phyloP scores from a whole-genome alignment of 2,329 filamentous ascomycete genomes.

The Coniochaeta sp. region DNA sequence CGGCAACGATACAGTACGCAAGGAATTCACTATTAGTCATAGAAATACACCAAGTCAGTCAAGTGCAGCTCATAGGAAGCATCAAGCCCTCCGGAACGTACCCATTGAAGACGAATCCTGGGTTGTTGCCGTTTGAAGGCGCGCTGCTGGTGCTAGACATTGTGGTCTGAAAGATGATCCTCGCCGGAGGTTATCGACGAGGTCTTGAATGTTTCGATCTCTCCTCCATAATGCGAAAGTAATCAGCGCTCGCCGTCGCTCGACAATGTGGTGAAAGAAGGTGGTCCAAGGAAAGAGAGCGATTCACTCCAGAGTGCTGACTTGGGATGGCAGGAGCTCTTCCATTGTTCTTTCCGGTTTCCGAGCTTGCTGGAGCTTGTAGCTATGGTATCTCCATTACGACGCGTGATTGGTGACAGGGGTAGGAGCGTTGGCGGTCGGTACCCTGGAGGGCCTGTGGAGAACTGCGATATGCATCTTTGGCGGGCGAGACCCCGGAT shows the following conservation, averaged over 20 bases:
- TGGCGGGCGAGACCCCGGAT: background rate
- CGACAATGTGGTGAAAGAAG: background rate
- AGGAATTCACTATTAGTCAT: constrained; percentile 12
- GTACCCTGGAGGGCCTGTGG: background rate
- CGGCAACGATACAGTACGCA: constrained; percentile 12
- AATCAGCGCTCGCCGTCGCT: background rate
- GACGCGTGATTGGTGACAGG: background rate
- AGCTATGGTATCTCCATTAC: background rate
- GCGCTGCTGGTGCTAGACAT: background rate
- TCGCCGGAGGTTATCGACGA: constrained; percentile 2
- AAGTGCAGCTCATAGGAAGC: background rate
- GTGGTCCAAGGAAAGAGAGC: background rate
- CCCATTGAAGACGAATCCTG: constrained; percentile 1
- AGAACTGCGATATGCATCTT: background rate
- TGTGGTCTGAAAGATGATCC: background rate
- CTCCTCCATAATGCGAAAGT: background rate
- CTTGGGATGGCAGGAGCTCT: background rate
- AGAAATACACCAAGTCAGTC: background rate
- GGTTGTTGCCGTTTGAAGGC: background rate
- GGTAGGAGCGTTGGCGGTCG: background rate
- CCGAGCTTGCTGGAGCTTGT: background rate
- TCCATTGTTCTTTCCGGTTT: background rate
- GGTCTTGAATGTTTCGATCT: background rate
- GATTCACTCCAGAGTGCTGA: background rate
- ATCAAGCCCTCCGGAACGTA: background rate